A percentile compares a stretch with the other conserved stretches of the same genome.
These are phyloP conservation scores for Cymbopogon citratus DNA, from an alignment of 176 grass and related monocot species.

Conservation along the genomic window DNA sequence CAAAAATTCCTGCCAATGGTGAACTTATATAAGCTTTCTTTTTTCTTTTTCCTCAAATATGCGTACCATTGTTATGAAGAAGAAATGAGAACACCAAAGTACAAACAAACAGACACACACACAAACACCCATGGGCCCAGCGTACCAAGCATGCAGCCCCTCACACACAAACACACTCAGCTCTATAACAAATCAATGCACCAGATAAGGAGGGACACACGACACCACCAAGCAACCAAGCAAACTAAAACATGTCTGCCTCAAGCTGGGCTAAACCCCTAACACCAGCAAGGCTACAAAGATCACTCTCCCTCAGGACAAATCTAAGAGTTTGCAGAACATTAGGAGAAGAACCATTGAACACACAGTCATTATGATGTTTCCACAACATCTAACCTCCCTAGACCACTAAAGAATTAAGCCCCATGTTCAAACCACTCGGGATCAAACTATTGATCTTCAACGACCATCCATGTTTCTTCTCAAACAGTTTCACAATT, in stretches of 20 bases:
- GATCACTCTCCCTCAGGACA: neutral
- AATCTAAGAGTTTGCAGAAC: neutral
- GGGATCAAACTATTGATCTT: neutral
- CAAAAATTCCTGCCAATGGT: neutral
- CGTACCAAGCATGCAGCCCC: neutral
- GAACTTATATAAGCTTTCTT: neutral
- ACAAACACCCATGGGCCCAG: neutral
- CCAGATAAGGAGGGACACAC: neutral
- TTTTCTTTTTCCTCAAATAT: neutral
- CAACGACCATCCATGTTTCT: neutral
- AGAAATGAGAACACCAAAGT: neutral
- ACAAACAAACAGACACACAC: neutral
- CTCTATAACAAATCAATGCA: neutral
- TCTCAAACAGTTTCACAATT: neutral
- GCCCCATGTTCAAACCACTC: neutral
- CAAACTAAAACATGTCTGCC: neutral
- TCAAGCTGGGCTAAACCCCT: neutral
- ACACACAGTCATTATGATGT: neutral
- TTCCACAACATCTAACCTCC: neutral
- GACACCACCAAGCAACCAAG: neutral
- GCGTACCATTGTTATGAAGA: neutral
- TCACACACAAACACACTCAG: neutral
- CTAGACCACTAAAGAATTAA: neutral
- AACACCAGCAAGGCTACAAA: neutral
- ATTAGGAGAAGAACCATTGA: neutral